These are phyloP conservation scores for Colletotrichum sp. DNA, from an alignment of 2,329 filamentous ascomycete species.

Conservation along the genomic window DNA sequence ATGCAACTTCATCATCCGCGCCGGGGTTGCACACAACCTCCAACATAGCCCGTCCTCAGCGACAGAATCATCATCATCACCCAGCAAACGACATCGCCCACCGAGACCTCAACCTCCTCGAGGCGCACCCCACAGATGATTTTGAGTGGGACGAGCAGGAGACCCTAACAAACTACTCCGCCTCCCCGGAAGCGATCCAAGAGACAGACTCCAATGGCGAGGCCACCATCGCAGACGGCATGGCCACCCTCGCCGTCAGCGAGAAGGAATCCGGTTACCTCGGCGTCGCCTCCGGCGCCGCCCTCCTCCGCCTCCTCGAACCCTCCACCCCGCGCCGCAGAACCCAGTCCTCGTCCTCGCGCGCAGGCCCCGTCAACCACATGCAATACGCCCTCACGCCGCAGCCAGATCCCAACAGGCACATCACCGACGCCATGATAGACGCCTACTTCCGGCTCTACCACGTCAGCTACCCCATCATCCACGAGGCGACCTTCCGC, in stretches of 20 bases:
- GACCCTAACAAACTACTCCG: slow-evolving; percentile 27
- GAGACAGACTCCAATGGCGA: slow-evolving; percentile 26
- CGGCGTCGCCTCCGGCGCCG: slow-evolving; percentile 49
- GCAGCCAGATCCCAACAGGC: slow-evolving; percentile 37
- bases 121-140: slow-evolving; percentile 37
- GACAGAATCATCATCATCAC: neutral
- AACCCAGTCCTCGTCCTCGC: slow-evolving; percentile 20
- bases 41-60: neutral
- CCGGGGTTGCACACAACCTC: neutral
- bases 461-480: slow-evolving; percentile 13
- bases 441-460: slow-evolving; percentile 23
- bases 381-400: slow-evolving; percentile 19
- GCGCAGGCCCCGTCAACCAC: slow-evolving; percentile 2
- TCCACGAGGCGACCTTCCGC: slow-evolving; percentile 10
- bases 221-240: slow-evolving; percentile 35
- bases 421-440: slow-evolving; percentile 33
- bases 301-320: slow-evolving; percentile 43
- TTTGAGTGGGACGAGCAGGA: slow-evolving; percentile 43
- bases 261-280: slow-evolving; percentile 48
- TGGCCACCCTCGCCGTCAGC: slow-evolving; percentile 39
- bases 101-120: slow-evolving; percentile 26
- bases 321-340: slow-evolving; percentile 29
- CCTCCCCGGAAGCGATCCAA: slow-evolving; percentile 26
- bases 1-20: neutral
- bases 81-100: neutral